These are phyloP conservation scores for Claviceps sorghi DNA, from an alignment of 2,329 filamentous ascomycete species.

Conservation along the genomic window DNA sequence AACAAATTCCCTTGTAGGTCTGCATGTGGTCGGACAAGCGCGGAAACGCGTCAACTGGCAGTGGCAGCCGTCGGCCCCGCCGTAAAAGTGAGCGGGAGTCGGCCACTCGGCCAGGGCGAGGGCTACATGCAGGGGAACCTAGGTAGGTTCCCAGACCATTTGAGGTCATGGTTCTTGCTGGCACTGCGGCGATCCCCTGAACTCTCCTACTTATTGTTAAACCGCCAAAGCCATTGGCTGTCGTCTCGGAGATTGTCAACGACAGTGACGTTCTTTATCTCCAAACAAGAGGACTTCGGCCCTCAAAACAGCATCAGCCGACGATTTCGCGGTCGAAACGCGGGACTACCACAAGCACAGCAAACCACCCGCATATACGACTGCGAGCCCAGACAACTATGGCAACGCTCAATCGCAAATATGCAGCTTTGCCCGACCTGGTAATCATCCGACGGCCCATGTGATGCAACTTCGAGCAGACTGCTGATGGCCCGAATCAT, in stretches of 20 bases:
- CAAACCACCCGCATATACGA: not conserved
- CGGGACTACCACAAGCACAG: not conserved
- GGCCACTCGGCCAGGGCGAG: not conserved
- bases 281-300: not conserved
- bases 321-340: not conserved
- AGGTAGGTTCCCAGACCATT: too few species aligned
- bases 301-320: not conserved
- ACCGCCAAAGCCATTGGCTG: not conserved
- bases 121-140: too few species aligned
- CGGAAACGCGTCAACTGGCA: not conserved
- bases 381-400: not conserved
- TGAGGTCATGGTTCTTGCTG: too few species aligned
- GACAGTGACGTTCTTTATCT: not conserved
- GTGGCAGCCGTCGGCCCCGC: not conserved
- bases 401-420: constrained; percentile 61
- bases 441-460: constrained; percentile 28
- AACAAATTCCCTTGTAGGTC: too few species aligned
- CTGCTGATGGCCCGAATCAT: constrained; percentile 10
- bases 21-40: not conserved
- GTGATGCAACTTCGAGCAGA: constrained; percentile 3
- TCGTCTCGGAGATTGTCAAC: not conserved
- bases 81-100: not conserved
- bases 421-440: constrained; percentile 65
- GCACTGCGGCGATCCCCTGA: not conserved
- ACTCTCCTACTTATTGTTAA: not conserved